A percentile compares a stretch with the other conserved stretches of the same genome.
These are phyloP conservation scores for Venturia oleaginea DNA, from an alignment of 2,329 filamentous ascomycete species.

Conservation along the genomic window DNA sequence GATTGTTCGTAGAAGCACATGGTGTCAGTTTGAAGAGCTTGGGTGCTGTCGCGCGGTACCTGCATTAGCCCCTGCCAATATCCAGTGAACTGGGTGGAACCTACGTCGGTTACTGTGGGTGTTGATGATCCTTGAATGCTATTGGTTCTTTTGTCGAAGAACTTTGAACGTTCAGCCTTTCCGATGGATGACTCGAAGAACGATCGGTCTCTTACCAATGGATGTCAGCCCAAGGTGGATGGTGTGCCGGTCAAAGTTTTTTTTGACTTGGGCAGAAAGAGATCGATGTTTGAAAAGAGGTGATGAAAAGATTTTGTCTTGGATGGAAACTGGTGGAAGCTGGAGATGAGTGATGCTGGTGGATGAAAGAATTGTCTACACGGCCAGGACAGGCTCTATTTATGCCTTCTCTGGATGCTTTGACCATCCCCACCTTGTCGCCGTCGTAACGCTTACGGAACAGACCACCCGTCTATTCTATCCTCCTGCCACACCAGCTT, in stretches of 20 bases:
- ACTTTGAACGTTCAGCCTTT: constrained; percentile 14
- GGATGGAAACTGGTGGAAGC: constrained; percentile 9
- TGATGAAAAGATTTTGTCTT: constrained; percentile 10
- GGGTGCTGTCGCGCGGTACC: constrained; percentile 22
- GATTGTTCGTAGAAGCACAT: constrained; percentile 98
- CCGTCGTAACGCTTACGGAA: constrained; percentile 12
- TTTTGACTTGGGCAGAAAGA: neutral
- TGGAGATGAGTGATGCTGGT: constrained; percentile 7
- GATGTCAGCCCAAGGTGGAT: neutral
- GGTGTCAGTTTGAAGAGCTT: constrained; percentile 24
- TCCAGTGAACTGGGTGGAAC: constrained; percentile 15
- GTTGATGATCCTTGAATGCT: constrained; percentile 10
- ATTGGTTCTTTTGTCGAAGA: constrained; percentile 11
- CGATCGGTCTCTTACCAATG: constrained; percentile 11
- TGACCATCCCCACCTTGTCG: constrained; percentile 20
- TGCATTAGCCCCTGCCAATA: constrained; percentile 21
- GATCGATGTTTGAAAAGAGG: constrained; percentile 9
- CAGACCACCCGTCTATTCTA: constrained; percentile 29
- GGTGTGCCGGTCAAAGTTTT: neutral
- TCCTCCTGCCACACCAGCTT: constrained; percentile 29
- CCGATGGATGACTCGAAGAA: constrained; percentile 1
- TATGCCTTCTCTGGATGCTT: constrained; percentile 27
- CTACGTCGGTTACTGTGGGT: constrained; percentile 22
- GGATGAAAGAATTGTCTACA: constrained; percentile 3
- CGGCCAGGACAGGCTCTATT: constrained; percentile 28